Evolutionary conservation across 495 filamentous ascomycete species (phyloP).

Genomic region (Penicillium tannophilum): DNA sequence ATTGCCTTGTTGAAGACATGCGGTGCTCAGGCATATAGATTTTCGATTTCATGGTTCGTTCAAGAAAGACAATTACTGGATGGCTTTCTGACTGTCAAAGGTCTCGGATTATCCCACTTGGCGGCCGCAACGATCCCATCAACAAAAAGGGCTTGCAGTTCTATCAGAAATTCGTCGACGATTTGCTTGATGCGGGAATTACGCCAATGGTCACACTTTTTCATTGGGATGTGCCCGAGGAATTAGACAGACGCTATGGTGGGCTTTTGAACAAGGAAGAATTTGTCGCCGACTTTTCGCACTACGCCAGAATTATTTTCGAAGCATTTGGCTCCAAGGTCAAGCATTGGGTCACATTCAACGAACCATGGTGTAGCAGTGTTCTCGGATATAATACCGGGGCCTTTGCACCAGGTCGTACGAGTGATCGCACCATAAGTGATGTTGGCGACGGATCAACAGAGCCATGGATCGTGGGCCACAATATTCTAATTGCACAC

Average conservation of each 20-base stretch:
- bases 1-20: conserved; percentile 70
- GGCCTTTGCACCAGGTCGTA: conserved; percentile 52
- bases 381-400: conserved; percentile 56
- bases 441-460: conserved; percentile 49
- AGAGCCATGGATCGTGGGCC: conserved; percentile 55
- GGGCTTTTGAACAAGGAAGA: conserved; percentile 55
- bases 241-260: conserved; percentile 53
- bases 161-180: conserved; percentile 52
- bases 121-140: conserved; percentile 49
- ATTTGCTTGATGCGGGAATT: conserved; percentile 51
- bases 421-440: conserved; percentile 51
- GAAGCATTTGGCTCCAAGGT: conserved; percentile 48
- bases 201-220: conserved; percentile 54
- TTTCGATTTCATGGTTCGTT: conserved; percentile 73
- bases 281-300: conserved; percentile 53
- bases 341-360: conserved; percentile 59
- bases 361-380: conserved; percentile 56
- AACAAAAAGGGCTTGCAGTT: conserved; percentile 51
- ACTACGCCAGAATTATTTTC: conserved; percentile 53
- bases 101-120: conserved; percentile 69
- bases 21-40: conserved; percentile 68
- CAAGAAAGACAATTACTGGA: conserved; percentile 33
- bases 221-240: conserved; percentile 59
- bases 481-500: conserved; percentile 52
- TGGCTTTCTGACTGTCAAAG: conserved; percentile 27